phyloP scores from a whole-genome alignment of 139 green algal species.

The Chlorella vulgaris region DNA sequence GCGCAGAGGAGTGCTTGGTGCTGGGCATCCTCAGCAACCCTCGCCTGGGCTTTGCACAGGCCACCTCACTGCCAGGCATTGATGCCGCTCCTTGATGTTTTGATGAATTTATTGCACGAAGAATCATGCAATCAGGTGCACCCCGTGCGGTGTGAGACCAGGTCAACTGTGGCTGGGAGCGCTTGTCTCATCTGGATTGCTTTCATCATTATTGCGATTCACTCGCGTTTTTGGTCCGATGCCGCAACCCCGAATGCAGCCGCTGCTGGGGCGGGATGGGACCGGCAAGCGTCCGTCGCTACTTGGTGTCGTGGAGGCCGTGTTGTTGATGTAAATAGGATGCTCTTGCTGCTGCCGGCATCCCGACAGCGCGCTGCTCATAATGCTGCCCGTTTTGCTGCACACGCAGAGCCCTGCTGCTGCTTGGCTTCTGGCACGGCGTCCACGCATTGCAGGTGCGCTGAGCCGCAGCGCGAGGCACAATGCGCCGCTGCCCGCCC shows the following conservation, averaged over 20 bases:
- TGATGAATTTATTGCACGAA: too few relatives aligned
- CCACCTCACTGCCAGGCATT: background rate
- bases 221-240: too few relatives aligned
- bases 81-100: background rate
- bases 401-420: background rate
- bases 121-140: too few relatives aligned
- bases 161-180: too few relatives aligned
- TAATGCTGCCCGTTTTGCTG: background rate
- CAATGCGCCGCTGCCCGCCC: background rate
- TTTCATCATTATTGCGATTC: too few relatives aligned
- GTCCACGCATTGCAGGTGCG: constrained; percentile 21
- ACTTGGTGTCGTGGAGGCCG: background rate
- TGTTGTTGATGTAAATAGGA: background rate
- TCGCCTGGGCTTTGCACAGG: background rate
- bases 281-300: background rate
- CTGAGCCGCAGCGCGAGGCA: too few relatives aligned
- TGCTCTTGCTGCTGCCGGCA: background rate
- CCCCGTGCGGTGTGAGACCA: too few relatives aligned
- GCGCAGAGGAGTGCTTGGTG: constrained; percentile 22
- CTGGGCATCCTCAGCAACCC: constrained; percentile 22
- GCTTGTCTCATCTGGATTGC: too few relatives aligned
- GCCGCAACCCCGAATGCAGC: constrained; percentile 6
- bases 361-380: background rate
- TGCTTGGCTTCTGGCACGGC: constrained; percentile 14
- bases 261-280: background rate